A percentile compares a stretch with the other conserved stretches of the same genome.
These are phyloP conservation scores for Hyaloperonospora arabidopsidis DNA, from an alignment of 352 stramenopile species.

Conservation along the genomic window DNA sequence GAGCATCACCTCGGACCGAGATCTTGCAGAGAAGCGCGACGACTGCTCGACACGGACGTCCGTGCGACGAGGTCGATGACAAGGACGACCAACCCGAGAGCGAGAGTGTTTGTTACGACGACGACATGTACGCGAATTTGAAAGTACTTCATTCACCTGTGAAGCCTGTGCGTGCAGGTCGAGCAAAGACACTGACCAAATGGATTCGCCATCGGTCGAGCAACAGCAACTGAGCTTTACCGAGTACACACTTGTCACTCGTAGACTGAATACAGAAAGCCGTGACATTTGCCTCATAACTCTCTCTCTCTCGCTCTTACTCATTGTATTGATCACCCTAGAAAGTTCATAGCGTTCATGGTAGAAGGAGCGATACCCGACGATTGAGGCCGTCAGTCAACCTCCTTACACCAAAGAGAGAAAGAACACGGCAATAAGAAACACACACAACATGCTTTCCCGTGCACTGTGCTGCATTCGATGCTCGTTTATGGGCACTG, in stretches of 20 bases:
- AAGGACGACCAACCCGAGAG: slow-evolving; percentile 6
- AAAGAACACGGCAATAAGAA: slow-evolving; percentile 3
- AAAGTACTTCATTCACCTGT: slow-evolving; percentile 8
- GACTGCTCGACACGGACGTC: too few species aligned
- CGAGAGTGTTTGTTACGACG: slow-evolving; percentile 7
- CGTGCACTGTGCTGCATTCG: slow-evolving; percentile 7
- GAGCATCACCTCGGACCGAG: slow-evolving; percentile 10
- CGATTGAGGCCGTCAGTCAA: not conserved
- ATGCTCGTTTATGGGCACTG: slow-evolving; percentile 1
- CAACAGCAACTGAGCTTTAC: not conserved
- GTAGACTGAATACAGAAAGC: slow-evolving; percentile 7
- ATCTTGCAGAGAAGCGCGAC: not conserved
- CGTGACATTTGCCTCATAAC: not conserved
- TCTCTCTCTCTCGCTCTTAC: too few species aligned
- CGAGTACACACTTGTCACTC: slow-evolving; percentile 1
- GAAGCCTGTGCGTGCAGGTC: slow-evolving; percentile 3
- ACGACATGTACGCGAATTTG: slow-evolving; percentile 3
- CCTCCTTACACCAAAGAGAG: not conserved
- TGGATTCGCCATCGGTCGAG: too few species aligned
- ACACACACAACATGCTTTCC: not conserved
- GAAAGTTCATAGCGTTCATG: slow-evolving; percentile 4
- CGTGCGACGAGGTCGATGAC: slow-evolving; percentile 9
- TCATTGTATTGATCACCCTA: not conserved
- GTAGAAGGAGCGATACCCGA: not conserved
- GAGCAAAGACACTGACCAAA: too few species aligned